Conservation (phyloP, 1,284 basidiomycete genomes). For the Ustilago vetiveriae region DNA sequence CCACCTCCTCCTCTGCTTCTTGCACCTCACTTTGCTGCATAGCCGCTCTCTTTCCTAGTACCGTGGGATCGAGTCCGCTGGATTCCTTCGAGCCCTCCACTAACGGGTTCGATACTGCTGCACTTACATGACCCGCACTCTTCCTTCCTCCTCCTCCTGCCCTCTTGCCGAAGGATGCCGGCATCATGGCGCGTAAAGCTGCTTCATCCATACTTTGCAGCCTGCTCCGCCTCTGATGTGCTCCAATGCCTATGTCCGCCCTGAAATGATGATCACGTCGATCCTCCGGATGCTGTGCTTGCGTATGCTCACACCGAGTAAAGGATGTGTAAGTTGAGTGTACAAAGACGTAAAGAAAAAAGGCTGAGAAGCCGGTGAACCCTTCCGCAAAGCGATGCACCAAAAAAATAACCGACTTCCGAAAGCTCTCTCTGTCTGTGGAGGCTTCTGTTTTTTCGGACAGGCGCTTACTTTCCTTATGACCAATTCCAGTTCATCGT, state of each 20-base stretch:
- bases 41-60: constrained; percentile 16
- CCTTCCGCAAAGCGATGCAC: no score
- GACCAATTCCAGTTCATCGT: no score
- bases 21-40: no score
- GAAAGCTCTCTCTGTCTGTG: background rate
- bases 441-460: background rate
- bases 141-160: constrained; percentile 2
- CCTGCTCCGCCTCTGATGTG: background rate
- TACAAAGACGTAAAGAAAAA: no score
- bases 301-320: no score
- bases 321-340: no score
- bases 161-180: constrained; percentile 54
- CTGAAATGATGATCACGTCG: no score
- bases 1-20: constrained; percentile 18
- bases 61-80: constrained; percentile 1
- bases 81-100: no score
- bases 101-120: background rate
- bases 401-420: constrained; percentile 9
- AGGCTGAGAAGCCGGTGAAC: no score
- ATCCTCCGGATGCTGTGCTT: no score
- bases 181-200: constrained; percentile 64
- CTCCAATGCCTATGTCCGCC: no score
- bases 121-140: background rate
- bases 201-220: constrained; percentile 60
- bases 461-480: no score